Evolutionary conservation across 2,329 filamentous ascomycete genomes (phyloP).

Genomic region (Tricladium varicosporioides): DNA sequence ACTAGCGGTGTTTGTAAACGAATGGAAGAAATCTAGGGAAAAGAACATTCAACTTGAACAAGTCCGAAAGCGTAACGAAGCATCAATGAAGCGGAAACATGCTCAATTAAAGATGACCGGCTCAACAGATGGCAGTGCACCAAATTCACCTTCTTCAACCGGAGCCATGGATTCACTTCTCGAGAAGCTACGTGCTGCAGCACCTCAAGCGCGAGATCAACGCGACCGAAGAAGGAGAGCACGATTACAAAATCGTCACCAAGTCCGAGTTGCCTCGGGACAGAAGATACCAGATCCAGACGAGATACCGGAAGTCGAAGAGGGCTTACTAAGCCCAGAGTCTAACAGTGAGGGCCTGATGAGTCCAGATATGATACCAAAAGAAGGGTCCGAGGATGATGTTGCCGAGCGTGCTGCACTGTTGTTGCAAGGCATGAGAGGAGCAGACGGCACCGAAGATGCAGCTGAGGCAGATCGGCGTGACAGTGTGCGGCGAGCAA

Average conservation of each 20-base stretch:
- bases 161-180: constrained; percentile 95
- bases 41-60: constrained; percentile 89
- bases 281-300: constrained; percentile 78
- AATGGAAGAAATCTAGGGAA: constrained; percentile 94
- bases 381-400: constrained; percentile 51
- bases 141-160: constrained; percentile 67
- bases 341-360: constrained; percentile 34
- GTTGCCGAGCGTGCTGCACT: constrained; percentile 82
- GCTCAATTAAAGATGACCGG: constrained; percentile 60
- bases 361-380: constrained; percentile 21
- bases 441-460: constrained; percentile 53
- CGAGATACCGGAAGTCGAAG: constrained; percentile 59
- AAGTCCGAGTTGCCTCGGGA: constrained; percentile 84
- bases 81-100: constrained; percentile 85
- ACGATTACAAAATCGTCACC: constrained; percentile 84
- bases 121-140: constrained; percentile 41
- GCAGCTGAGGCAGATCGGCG: constrained; percentile 52
- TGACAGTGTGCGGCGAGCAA: constrained; percentile 59
- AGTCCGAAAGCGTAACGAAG: constrained; percentile 79
- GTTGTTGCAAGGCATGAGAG: constrained; percentile 78
- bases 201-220: constrained; percentile 84
- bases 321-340: constrained; percentile 51
- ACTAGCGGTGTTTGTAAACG: constrained; percentile 81
- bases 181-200: constrained; percentile 90
- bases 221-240: constrained; percentile 84